phyloP scores from a whole-genome alignment of 352 stramenopile species.

The Pythium sukuiense region DNA sequence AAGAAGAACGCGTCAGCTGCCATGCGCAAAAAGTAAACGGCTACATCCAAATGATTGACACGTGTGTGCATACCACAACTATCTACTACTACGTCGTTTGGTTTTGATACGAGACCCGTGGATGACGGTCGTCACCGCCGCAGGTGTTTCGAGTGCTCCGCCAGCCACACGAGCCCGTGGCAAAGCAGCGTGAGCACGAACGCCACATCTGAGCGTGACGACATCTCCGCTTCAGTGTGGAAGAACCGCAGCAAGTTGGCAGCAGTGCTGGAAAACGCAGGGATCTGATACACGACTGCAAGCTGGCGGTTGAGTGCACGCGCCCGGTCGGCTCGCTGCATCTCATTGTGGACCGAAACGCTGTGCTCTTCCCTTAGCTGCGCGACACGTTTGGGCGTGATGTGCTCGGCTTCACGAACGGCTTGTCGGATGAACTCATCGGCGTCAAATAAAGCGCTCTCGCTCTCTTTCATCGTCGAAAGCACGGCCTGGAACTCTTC shows the following conservation, averaged over 20 bases:
- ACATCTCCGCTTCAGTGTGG: constrained; percentile 72
- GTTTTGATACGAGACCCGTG: no score
- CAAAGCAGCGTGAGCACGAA: constrained; percentile 80
- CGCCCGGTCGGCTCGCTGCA: constrained; percentile 63
- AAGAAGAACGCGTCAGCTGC: constrained; percentile 35
- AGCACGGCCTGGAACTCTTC: constrained; percentile 74
- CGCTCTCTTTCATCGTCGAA: constrained; percentile 68
- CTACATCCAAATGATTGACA: constrained; percentile 9
- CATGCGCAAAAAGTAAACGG: constrained; percentile 57
- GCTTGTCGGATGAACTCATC: constrained; percentile 60
- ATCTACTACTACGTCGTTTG: constrained; percentile 11
- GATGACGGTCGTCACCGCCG: constrained; percentile 25
- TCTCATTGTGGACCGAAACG: constrained; percentile 61
- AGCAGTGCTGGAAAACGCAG: constrained; percentile 70
- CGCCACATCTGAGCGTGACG: constrained; percentile 67
- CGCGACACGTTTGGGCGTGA: constrained; percentile 40
- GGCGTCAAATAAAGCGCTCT: constrained; percentile 62
- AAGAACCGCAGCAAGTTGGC: constrained; percentile 70
- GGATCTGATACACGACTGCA: constrained; percentile 72
- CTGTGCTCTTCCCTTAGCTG: constrained; percentile 53
- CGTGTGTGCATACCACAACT: not conserved
- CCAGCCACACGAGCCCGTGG: constrained; percentile 79
- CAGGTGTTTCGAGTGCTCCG: constrained; percentile 69
- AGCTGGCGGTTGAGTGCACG: constrained; percentile 70
- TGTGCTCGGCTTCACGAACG: constrained; percentile 41